Conservation (phyloP, 139 green algal genomes). For the Coccomyxa sp. region DNA sequence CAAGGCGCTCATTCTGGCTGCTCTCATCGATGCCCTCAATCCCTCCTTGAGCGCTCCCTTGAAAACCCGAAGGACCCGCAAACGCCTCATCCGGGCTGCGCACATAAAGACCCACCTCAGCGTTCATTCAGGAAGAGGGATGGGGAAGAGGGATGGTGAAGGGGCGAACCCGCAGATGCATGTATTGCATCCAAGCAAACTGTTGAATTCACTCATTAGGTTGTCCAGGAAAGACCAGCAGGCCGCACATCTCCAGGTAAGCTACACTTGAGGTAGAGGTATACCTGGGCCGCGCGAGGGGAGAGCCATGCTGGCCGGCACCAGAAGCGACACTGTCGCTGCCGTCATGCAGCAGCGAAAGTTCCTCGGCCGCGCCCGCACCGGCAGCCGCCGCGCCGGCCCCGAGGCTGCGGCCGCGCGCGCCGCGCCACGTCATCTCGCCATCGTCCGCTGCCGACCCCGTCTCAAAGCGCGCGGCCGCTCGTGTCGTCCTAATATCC, state of each 20-base stretch:
- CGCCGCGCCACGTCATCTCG: neutral
- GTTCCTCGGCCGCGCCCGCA: neutral
- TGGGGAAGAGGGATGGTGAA: no score
- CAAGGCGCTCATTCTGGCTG: conserved; percentile 15
- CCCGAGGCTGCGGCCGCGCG: no score
- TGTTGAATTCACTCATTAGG: no score
- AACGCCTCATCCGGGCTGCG: neutral
- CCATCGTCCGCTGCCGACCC: neutral
- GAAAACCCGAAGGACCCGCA: neutral
- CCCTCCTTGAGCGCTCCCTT: neutral
- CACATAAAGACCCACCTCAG: neutral
- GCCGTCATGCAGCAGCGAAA: neutral
- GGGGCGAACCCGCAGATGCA: no score
- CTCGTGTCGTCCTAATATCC: neutral
- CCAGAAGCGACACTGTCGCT: neutral
- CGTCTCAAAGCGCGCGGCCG: neutral
- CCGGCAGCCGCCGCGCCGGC: no score
- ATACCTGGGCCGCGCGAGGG: no score
- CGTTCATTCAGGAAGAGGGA: no score
- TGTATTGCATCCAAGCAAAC: no score
- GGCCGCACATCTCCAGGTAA: neutral
- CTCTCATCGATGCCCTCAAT: conserved; percentile 23
- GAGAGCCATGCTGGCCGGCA: neutral
- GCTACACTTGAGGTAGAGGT: no score
- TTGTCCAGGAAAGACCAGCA: no score